Conservation (phyloP, 2,329 filamentous ascomycete genomes). For the Piedraia hortae region DNA sequence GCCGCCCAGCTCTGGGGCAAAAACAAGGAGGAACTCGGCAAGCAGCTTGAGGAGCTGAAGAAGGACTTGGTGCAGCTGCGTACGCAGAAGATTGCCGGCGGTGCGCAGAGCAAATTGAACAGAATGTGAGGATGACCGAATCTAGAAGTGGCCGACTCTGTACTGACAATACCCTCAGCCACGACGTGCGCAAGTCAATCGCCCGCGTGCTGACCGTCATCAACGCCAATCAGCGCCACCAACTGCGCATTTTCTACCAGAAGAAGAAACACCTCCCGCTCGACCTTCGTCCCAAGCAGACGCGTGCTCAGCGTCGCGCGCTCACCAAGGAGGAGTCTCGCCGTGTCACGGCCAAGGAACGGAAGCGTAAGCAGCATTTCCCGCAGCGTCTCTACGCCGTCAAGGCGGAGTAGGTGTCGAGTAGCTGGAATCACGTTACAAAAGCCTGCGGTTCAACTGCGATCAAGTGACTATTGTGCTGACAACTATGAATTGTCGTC, state of each 20-base stretch:
- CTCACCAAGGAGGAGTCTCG: conserved; percentile 76
- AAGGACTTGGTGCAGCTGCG: conserved; percentile 84
- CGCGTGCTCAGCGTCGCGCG: conserved; percentile 86
- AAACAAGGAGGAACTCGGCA: conserved; percentile 94
- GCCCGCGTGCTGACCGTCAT: conserved; percentile 96
- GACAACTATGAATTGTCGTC: too few species aligned
- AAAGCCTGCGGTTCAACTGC: too few species aligned
- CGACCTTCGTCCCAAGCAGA: conserved; percentile 95
- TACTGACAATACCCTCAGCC: conserved; percentile 28
- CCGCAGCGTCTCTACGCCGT: conserved; percentile 96
- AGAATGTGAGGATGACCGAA: conserved; percentile 46
- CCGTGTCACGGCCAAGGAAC: conserved; percentile 70
- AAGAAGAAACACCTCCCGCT: conserved; percentile 98
- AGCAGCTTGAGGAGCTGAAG: conserved; percentile 89
- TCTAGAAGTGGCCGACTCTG: background rate
- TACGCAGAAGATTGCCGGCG: conserved; percentile 90
- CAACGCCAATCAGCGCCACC: conserved; percentile 96
- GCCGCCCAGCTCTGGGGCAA: conserved; percentile 91
- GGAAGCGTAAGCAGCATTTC: conserved; percentile 91
- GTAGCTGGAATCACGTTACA: too few species aligned
- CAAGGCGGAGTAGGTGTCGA: conserved; percentile 42
- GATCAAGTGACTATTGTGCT: too few species aligned
- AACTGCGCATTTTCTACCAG: conserved; percentile 98
- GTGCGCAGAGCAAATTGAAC: conserved; percentile 82
- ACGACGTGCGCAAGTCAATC: conserved; percentile 98